Evolutionary conservation across 306 rosid genomes (phyloP).

Genomic region (Vicia villosa): DNA sequence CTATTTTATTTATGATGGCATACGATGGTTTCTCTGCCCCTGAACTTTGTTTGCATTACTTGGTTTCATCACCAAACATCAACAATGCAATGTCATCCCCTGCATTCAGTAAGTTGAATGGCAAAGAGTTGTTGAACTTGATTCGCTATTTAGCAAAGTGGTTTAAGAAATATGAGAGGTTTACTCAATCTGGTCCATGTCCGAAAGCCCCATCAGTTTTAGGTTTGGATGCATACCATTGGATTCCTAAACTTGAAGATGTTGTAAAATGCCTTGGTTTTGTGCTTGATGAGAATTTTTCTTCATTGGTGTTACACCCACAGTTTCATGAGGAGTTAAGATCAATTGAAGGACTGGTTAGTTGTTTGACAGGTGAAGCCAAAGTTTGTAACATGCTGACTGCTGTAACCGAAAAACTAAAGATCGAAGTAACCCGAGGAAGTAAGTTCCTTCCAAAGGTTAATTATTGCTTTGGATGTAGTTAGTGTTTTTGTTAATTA

Average conservation of each 20-base stretch:
- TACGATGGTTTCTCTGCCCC: constrained; percentile 69
- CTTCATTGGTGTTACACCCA: constrained; percentile 69
- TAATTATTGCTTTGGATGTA: background rate
- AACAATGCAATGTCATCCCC: constrained; percentile 57
- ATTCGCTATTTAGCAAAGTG: constrained; percentile 75
- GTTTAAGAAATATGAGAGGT: constrained; percentile 83
- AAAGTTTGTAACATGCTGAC: constrained; percentile 56
- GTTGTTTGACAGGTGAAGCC: constrained; percentile 62
- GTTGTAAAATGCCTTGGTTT: constrained; percentile 58
- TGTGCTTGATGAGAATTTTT: constrained; percentile 71
- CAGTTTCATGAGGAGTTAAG: constrained; percentile 76
- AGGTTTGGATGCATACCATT: constrained; percentile 67
- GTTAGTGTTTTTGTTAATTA: constrained; percentile 1
- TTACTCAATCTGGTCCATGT: constrained; percentile 75
- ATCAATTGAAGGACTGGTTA: constrained; percentile 49
- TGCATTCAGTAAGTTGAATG: constrained; percentile 62
- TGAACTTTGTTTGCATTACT: constrained; percentile 78
- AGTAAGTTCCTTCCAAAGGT: constrained; percentile 13
- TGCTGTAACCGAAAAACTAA: constrained; percentile 54
- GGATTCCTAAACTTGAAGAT: constrained; percentile 85
- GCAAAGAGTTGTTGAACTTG: constrained; percentile 63
- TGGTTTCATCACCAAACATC: constrained; percentile 65
- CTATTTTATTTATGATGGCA: constrained; percentile 76
- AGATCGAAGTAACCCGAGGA: constrained; percentile 39
- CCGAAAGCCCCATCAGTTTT: constrained; percentile 45